Base-by-base conservation (phyloP, 192 early-diverging fungal species). In the Linnemannia elongata region DNA sequence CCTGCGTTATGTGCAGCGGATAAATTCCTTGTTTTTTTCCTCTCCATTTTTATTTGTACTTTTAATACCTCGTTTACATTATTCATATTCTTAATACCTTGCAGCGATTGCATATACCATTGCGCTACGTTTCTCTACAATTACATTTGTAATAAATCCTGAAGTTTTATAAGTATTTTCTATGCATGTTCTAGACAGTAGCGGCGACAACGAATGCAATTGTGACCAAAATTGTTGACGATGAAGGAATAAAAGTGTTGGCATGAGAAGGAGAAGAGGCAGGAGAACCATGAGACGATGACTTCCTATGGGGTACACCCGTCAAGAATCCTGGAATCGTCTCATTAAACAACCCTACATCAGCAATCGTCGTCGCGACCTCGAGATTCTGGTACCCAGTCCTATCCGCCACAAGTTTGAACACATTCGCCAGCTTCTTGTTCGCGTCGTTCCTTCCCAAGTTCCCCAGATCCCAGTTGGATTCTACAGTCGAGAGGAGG, bases 1-100 rank as follows among this genome's bases (percentile, higher is more conserved):
- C 96, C 1, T 99, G 98, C 85, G 88, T 96, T 69, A 97, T 95
- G 93, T 99, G 98, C 92, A 93, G 92, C 30, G 95, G 94, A 57
- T 96, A 93, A 93, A 76, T 36, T 30, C 20, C 41, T 41, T 47
- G 0, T 71, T 22, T 4, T 35, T 66, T 30, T 33, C 12, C 13
- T 3, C 4, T 63, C 33, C 33, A 1, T 63, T 27, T 66, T 66
- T 13, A 12, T 0, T 33, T 66, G 60, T 66, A 66, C 35, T 66
- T 66, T 33, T 66, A 66, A 2, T 27, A 27, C 6, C 55, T 57
- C 27, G 12, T 45, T 45, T 45, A 13, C 44, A 45, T 13, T 20
- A 1, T 45, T 45, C 52, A 55, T 60, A 60, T 60, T 60, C n/a
- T 12, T 60, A 60, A 30, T 60, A 6, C n/a, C n/a, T 60, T 60